These are phyloP conservation scores for Fusarium compactum DNA, from an alignment of 2,329 filamentous ascomycete genomes.

Conservation along the genomic window DNA sequence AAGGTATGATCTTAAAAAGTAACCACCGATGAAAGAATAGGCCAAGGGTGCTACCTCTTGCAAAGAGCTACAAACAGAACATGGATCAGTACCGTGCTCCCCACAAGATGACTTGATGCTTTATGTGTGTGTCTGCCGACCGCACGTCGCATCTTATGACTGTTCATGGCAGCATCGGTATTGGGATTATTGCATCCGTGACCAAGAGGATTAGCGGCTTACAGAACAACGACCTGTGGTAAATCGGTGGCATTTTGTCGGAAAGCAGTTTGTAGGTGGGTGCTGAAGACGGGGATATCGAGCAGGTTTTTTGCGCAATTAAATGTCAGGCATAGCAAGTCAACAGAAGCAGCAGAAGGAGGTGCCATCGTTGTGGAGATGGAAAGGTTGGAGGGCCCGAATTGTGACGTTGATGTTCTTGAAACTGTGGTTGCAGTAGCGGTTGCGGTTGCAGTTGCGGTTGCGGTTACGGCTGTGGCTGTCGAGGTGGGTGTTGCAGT, in stretches of 20 bases:
- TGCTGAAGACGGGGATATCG: slow-evolving; percentile 76
- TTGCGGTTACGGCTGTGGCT: neutral
- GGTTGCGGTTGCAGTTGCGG: neutral
- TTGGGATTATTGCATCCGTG: slow-evolving; percentile 13
- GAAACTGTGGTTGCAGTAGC: neutral
- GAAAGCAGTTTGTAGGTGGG: slow-evolving; percentile 74
- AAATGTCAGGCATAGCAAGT: slow-evolving; percentile 86
- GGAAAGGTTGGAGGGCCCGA: slow-evolving; percentile 7
- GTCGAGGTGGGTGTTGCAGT: slow-evolving; percentile 13
- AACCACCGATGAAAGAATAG: slow-evolving; percentile 86
- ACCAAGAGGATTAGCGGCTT: slow-evolving; percentile 51
- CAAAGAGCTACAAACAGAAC: slow-evolving; percentile 69
- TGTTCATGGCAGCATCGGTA: slow-evolving; percentile 15
- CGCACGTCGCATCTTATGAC: slow-evolving; percentile 19
- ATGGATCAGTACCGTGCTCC: slow-evolving; percentile 41
- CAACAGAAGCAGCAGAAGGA: slow-evolving; percentile 63
- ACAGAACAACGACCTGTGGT: slow-evolving; percentile 70
- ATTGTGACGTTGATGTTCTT: slow-evolving; percentile 11
- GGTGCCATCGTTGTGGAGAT: slow-evolving; percentile 49
- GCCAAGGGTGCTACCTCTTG: slow-evolving; percentile 91
- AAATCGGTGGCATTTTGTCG: slow-evolving; percentile 60
- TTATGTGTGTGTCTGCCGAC: slow-evolving; percentile 3
- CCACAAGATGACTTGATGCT: slow-evolving; percentile 14
- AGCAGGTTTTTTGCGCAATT: slow-evolving; percentile 84
- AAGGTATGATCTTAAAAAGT: slow-evolving; percentile 82